These are phyloP conservation scores for Rosellinia necatrix DNA, from an alignment of 2,329 filamentous ascomycete genomes.

Conservation along the genomic window DNA sequence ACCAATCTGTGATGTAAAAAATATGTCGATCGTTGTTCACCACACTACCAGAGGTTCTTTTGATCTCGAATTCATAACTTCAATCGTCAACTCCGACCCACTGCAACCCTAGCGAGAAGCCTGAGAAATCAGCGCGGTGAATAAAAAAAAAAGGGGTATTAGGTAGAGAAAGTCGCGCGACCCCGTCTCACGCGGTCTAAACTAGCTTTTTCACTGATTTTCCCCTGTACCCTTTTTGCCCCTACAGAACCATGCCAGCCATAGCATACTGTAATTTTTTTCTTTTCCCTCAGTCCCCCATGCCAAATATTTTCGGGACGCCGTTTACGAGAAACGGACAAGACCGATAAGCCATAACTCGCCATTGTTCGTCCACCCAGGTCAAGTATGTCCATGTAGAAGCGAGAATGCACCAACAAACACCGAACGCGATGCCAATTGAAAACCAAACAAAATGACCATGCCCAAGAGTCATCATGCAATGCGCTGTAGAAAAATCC, in stretches of 20 bases:
- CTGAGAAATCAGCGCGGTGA: constrained; percentile 1
- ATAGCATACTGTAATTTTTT: constrained; percentile 18
- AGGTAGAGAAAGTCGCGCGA: constrained; percentile 22
- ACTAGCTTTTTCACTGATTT: constrained; percentile 21
- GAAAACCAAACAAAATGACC: constrained; percentile 34
- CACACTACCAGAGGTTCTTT: neutral
- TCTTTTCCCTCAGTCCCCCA: constrained; percentile 12
- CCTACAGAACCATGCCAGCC: constrained; percentile 21
- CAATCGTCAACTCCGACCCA: constrained; percentile 2
- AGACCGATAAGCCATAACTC: constrained; percentile 1
- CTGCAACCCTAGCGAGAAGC: constrained; percentile 4
- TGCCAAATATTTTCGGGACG: constrained; percentile 16
- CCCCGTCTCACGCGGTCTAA: constrained; percentile 24
- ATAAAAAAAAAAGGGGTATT: constrained; percentile 25
- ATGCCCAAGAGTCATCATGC: constrained; percentile 34
- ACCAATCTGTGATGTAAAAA: neutral
- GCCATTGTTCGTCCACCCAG: constrained; percentile 17
- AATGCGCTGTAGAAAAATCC: constrained; percentile 34
- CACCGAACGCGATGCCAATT: constrained; percentile 42
- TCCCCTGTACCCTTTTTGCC: constrained; percentile 26
- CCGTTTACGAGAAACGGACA: constrained; percentile 2
- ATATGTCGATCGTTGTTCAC: neutral
- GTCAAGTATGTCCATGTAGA: constrained; percentile 36
- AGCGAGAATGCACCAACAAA: constrained; percentile 37
- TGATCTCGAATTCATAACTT: constrained; percentile 9